Evolutionary conservation across 2,329 filamentous ascomycete species (phyloP).

Genomic region (Hypoxylon sp.): DNA sequence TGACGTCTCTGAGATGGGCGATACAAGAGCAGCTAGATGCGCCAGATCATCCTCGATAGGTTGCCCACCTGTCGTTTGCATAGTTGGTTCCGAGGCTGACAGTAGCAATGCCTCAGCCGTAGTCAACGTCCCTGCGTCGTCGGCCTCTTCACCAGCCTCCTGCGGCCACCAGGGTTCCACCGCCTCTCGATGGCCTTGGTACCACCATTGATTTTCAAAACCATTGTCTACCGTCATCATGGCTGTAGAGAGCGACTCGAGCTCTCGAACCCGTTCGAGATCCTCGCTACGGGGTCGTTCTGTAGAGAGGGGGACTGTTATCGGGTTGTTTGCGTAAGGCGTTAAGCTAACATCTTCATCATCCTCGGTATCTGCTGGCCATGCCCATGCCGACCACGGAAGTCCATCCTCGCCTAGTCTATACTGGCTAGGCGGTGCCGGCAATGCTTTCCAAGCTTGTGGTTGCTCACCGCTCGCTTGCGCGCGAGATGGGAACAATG

Average conservation of each 20-base stretch:
- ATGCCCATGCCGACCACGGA: constrained; percentile 62
- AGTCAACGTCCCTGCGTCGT: constrained; percentile 46
- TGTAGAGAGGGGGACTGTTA: constrained; percentile 46
- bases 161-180: constrained; percentile 42
- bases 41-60: constrained; percentile 37
- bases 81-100: constrained; percentile 46
- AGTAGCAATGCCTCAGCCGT: constrained; percentile 51
- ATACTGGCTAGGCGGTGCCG: constrained; percentile 57
- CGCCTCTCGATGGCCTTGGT: constrained; percentile 60
- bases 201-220: constrained; percentile 72
- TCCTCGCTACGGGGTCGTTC: constrained; percentile 52
- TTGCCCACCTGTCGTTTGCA: constrained; percentile 40
- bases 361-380: constrained; percentile 53
- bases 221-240: constrained; percentile 72
- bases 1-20: constrained; percentile 57
- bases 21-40: constrained; percentile 52
- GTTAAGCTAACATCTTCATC: constrained; percentile 48
- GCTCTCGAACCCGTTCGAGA: constrained; percentile 57
- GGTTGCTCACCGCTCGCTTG: constrained; percentile 43
- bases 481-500: constrained; percentile 49
- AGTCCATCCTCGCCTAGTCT: constrained; percentile 64
- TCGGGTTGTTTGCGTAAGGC: constrained; percentile 47
- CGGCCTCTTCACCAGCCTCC: constrained; percentile 42
- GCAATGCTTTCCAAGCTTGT: constrained; percentile 61
- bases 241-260: constrained; percentile 66